These are phyloP conservation scores for Phytophthora sansomeana DNA, from an alignment of 352 stramenopile species.

Conservation along the genomic window DNA sequence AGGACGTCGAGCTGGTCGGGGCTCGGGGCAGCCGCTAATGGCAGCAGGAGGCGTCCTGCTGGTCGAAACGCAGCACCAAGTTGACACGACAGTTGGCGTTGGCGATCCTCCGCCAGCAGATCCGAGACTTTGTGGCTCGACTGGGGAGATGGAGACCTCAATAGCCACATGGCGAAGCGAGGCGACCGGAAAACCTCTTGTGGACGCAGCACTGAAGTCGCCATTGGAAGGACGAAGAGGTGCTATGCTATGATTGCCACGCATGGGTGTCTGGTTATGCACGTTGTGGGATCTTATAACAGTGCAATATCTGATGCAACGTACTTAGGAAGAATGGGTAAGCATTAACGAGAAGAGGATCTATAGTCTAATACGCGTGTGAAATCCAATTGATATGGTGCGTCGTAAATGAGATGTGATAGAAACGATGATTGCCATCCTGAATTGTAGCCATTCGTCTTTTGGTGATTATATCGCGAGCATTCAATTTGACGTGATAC, in stretches of 20 bases:
- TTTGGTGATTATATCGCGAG: conserved; percentile 21
- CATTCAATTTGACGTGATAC: conserved; percentile 5
- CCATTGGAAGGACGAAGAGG: not conserved
- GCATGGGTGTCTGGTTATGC: too few species aligned
- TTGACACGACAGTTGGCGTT: conserved; percentile 26
- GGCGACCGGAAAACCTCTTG: conserved; percentile 24
- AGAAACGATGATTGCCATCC: not conserved
- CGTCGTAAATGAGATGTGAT: not conserved
- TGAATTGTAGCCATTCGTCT: conserved; percentile 19
- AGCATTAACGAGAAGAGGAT: too few species aligned
- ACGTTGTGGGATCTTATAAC: too few species aligned
- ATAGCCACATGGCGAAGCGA: conserved; percentile 51
- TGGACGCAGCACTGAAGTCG: conserved; percentile 5
- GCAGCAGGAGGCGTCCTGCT: conserved; percentile 44
- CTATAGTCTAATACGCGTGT: too few species aligned
- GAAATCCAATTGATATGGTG: too few species aligned
- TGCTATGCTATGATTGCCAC: not conserved
- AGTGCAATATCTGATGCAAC: too few species aligned
- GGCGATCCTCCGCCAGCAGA: conserved; percentile 34
- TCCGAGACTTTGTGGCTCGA: conserved; percentile 25
- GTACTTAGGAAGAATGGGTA: too few species aligned
- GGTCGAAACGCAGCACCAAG: conserved; percentile 28
- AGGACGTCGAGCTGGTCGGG: conserved; percentile 13
- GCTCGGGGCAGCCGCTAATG: conserved; percentile 22
- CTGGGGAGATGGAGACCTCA: conserved; percentile 10